Base-by-base conservation (phyloP, 768 basidiomycete species). In the button mushroom (Agaricus bisporus) region DNA sequence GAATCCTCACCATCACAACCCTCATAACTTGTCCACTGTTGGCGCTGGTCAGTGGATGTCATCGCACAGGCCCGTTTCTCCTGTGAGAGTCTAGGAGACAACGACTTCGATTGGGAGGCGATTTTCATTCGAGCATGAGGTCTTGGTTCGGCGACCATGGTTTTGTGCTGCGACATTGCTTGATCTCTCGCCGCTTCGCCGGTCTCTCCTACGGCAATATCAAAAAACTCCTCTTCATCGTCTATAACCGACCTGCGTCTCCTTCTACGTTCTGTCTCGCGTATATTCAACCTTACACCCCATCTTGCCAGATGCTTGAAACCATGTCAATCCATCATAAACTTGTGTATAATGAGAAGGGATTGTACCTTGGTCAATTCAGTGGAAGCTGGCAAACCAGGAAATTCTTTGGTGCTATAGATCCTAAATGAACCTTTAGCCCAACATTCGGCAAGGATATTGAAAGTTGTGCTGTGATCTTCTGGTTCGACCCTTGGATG, bases 371-470 rank as follows among this genome's bases (percentile, higher is more conserved):
- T 86, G 7, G 85, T 86, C 36, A 86, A 68, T 29, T 81, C 79
- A 0, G 85, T 87, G 2, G 84, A 85, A 4, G 82, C 77, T 41
- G 76, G 76, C 14, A 88, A 66, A 2, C 85, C 82, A 3, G 85
- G 85, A 57, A 87, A 86, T 53, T 84, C 80, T 60, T 87, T 87
- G 0, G 85, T 85, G 9, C 83, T 83, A 61, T 82, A 86, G 0
- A 88, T 78, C 20, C 75, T 78, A 63, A 88, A 86, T 2, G 70
- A 57, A 0, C 81, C 81, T 18, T 48, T 54, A 4, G 85, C 83
- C 58, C 80, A 85, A 57, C 77, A 78, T 66, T 87, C 83, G 1
- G 85, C 85, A 57, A 81, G 76, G 5, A 86, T 71, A 1, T 72
- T 70, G 9, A 74, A 61, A 1, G 28, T 18, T 20, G 38, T 25